phyloP scores from a whole-genome alignment of 2,329 filamentous ascomycete genomes.

The Trichoderma sp. region DNA sequence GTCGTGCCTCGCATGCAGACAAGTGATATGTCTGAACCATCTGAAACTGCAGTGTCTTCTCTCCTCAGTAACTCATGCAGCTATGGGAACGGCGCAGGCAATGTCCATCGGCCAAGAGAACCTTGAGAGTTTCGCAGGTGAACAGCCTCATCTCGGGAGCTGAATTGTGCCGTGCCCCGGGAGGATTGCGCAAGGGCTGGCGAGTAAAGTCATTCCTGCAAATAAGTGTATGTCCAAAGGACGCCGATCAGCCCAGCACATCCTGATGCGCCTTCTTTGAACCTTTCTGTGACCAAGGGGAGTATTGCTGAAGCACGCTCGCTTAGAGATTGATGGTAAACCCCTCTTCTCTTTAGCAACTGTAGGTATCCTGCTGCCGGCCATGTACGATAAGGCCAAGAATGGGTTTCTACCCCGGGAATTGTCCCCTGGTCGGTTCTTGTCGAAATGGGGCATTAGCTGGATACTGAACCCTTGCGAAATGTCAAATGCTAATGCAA shows the following conservation, averaged over 20 bases:
- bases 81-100: background rate
- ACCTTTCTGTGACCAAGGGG: background rate
- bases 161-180: background rate
- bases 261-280: background rate
- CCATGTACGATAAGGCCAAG: background rate
- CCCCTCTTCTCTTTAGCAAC: background rate
- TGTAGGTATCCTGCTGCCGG: background rate
- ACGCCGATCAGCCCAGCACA: background rate
- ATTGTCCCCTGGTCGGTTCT: background rate
- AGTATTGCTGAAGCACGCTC: background rate
- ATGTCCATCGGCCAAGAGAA: background rate
- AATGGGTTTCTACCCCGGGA: background rate
- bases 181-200: background rate
- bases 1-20: background rate
- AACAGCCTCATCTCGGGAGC: background rate
- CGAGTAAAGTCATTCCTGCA: too few species aligned
- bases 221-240: background rate
- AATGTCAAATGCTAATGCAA: constrained; percentile 22
- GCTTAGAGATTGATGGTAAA: background rate
- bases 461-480: background rate
- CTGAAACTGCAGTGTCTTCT: background rate
- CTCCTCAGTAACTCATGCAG: background rate
- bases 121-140: background rate
- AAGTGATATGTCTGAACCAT: background rate
- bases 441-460: background rate